phyloP scores from a whole-genome alignment of 2,329 filamentous ascomycete genomes.

The Colletotrichum graminicola region DNA sequence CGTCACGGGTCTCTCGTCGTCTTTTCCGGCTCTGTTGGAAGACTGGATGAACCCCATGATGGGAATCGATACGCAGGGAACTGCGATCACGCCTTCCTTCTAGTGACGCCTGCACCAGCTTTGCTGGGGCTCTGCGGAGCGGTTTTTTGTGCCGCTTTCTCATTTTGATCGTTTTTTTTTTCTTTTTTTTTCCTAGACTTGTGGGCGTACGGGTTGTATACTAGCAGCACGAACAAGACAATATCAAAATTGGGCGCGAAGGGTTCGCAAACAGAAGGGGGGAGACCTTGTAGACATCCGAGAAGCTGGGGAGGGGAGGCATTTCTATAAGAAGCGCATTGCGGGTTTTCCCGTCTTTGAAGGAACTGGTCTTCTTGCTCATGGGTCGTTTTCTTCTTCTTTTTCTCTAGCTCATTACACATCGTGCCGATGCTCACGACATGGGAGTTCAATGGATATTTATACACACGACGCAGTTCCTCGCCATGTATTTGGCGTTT shows the following conservation, averaged over 20 bases:
- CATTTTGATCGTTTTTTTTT: not conserved
- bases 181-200: conserved; percentile 20
- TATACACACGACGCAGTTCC: not conserved
- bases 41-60: not conserved
- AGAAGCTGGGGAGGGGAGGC: not conserved
- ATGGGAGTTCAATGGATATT: conserved; percentile 4
- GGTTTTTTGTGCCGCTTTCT: not conserved
- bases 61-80: not conserved
- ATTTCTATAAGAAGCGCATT: conserved; percentile 7
- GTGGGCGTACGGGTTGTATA: conserved; percentile 37
- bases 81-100: not conserved
- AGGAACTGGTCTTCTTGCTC: conserved; percentile 2
- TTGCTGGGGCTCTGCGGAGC: not conserved
- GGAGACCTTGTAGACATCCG: not conserved
- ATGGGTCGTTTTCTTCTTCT: not conserved
- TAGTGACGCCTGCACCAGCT: not conserved
- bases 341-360: not conserved
- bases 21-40: not conserved
- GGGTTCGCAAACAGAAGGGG: conserved; percentile 1
- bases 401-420: not conserved
- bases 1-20: not conserved
- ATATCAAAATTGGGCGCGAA: conserved; percentile 16
- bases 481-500: not conserved
- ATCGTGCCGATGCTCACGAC: not conserved
- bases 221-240: conserved; percentile 25